These are phyloP conservation scores for Xylariomycetidae sp. DNA, from an alignment of 2,329 filamentous ascomycete genomes.

Conservation along the genomic window DNA sequence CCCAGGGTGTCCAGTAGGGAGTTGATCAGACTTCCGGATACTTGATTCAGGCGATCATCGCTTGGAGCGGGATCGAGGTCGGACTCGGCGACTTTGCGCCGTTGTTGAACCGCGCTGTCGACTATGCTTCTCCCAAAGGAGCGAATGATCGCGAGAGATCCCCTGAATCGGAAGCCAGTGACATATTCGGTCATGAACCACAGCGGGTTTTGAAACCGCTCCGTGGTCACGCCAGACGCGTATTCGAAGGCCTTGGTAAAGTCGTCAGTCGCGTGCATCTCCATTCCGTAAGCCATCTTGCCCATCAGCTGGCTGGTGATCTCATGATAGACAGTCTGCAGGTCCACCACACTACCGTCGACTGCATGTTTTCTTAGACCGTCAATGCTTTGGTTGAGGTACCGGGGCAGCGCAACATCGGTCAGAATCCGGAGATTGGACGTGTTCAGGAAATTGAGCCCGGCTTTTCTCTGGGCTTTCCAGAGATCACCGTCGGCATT, in stretches of 20 bases:
- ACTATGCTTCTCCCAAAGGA: constrained; percentile 55
- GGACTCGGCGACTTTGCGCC: constrained; percentile 13
- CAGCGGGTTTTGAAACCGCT: constrained; percentile 62
- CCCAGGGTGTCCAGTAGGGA: constrained; percentile 54
- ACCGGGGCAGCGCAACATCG: constrained; percentile 51
- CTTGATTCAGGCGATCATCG: constrained; percentile 30
- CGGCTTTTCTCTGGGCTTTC: constrained; percentile 59
- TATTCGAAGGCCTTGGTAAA: constrained; percentile 59
- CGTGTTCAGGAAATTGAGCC: constrained; percentile 53
- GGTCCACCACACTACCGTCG: constrained; percentile 37
- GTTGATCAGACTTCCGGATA: constrained; percentile 55
- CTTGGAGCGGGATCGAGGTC: constrained; percentile 2
- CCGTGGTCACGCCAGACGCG: constrained; percentile 55
- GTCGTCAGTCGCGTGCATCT: constrained; percentile 57
- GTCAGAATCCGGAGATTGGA: constrained; percentile 54
- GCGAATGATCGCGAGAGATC: constrained; percentile 46
- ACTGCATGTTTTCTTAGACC: constrained; percentile 30
- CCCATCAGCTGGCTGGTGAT: constrained; percentile 63
- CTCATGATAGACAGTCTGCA: constrained; percentile 58
- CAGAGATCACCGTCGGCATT: constrained; percentile 62
- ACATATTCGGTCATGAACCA: constrained; percentile 56
- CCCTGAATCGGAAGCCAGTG: constrained; percentile 42
- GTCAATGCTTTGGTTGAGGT: constrained; percentile 40
- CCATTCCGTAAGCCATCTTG: constrained; percentile 66
- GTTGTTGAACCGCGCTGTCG: constrained; percentile 43